These are phyloP conservation scores for Chytriomyces confervae DNA, from an alignment of 192 early-diverging fungal genomes.

Conservation along the genomic window DNA sequence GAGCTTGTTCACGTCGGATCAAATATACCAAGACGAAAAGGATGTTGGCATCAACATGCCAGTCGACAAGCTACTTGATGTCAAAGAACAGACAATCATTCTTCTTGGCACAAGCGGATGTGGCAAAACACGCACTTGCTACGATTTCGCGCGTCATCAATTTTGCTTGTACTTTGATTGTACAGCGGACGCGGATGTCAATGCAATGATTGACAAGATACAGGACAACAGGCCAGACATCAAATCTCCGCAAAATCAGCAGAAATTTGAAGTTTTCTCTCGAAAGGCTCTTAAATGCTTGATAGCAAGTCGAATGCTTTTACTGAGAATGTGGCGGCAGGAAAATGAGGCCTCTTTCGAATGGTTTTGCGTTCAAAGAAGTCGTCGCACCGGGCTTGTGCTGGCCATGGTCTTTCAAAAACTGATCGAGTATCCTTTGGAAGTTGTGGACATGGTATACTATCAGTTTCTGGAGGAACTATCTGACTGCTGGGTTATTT, in stretches of 20 bases:
- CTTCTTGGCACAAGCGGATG: slow-evolving; percentile 17
- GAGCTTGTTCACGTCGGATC: slow-evolving; percentile 2
- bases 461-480: background rate
- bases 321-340: background rate
- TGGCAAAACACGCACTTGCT: background rate
- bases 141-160: background rate
- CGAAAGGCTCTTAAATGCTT: background rate
- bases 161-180: slow-evolving; percentile 16
- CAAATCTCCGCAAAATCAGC: slow-evolving; percentile 1
- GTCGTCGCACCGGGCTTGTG: slow-evolving; percentile 1
- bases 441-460: slow-evolving; percentile 4
- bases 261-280: slow-evolving; percentile 12
- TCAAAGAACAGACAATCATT: background rate
- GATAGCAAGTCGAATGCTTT: background rate
- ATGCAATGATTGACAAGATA: background rate
- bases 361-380: slow-evolving; percentile 17
- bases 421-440: background rate
- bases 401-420: background rate
- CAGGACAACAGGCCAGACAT: background rate
- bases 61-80: slow-evolving; percentile 9
- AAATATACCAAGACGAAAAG: slow-evolving; percentile 10
- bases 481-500: slow-evolving; percentile 28
- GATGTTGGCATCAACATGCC: slow-evolving; percentile 15
- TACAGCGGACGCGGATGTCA: background rate
- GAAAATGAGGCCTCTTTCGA: background rate